These are phyloP conservation scores for Plenodomus biglobosus DNA, from an alignment of 2,329 filamentous ascomycete genomes.

Conservation along the genomic window DNA sequence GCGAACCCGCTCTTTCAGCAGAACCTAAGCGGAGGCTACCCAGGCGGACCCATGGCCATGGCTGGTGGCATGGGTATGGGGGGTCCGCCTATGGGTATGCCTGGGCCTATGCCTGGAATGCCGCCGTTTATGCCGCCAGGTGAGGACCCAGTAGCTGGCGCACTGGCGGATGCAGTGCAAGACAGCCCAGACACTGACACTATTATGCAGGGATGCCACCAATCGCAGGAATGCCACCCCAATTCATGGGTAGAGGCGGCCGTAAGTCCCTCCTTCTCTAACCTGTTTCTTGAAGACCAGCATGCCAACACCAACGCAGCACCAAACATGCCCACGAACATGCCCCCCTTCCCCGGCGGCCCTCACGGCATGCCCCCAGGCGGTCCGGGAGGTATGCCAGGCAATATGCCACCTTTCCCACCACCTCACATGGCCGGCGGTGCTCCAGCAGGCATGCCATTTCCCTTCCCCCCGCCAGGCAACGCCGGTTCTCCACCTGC, in stretches of 20 bases:
- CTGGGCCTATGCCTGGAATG: constrained; percentile 1
- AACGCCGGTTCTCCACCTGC: constrained; percentile 35
- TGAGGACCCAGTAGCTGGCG: background rate
- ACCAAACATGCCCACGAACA: constrained; percentile 35
- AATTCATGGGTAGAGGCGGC: constrained; percentile 47
- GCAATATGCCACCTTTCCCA: constrained; percentile 44
- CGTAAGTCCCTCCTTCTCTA: constrained; percentile 23
- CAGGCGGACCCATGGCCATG: constrained; percentile 29
- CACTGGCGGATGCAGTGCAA: too few species aligned
- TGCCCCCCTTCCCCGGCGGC: constrained; percentile 32
- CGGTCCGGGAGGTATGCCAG: constrained; percentile 28
- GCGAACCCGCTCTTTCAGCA: constrained; percentile 75
- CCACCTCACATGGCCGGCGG: constrained; percentile 38
- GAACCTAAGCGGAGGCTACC: constrained; percentile 53
- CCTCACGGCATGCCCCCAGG: constrained; percentile 40
- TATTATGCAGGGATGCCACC: constrained; percentile 28
- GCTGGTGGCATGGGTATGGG: constrained; percentile 25
- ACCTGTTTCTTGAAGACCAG: background rate
- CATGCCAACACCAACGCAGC: constrained; percentile 9
- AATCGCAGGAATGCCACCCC: constrained; percentile 41
- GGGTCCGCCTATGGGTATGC: constrained; percentile 21
- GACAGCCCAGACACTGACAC: constrained; percentile 12
- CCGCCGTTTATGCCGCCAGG: constrained; percentile 22
- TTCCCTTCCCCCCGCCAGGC: constrained; percentile 33
- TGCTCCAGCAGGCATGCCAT: constrained; percentile 31